A percentile compares a stretch with the other conserved stretches of the same genome.
Evolutionary conservation across 768 basidiomycete species (phyloP).

Genomic region (Solioccasus polychromus): DNA sequence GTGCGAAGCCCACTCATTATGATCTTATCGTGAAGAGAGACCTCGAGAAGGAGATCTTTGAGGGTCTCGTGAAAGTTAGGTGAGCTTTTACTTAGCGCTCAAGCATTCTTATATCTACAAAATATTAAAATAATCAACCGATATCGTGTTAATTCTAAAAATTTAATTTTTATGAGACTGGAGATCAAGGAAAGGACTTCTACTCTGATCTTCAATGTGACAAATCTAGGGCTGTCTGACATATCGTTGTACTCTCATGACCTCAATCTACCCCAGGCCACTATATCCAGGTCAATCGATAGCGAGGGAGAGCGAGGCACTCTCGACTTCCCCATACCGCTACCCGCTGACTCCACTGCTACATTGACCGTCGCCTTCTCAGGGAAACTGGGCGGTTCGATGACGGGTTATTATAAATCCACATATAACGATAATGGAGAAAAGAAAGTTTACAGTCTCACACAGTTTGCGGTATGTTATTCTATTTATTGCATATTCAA

Average conservation of each 20-base stretch:
- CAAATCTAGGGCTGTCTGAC: slow-evolving; percentile 54
- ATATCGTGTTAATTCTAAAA: no score
- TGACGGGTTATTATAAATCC: slow-evolving; percentile 85
- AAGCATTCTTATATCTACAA: no score
- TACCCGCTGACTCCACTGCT: slow-evolving; percentile 70
- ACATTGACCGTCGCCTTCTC: slow-evolving; percentile 67
- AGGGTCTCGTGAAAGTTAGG: slow-evolving; percentile 75
- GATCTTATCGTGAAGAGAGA: slow-evolving; percentile 79
- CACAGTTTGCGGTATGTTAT: slow-evolving; percentile 76
- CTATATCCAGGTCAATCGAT: slow-evolving; percentile 51
- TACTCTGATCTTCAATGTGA: slow-evolving; percentile 63
- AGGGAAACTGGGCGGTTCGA: slow-evolving; percentile 62
- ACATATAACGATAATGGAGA: slow-evolving; percentile 61
- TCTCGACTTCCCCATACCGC: slow-evolving; percentile 51
- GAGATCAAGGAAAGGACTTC: slow-evolving; percentile 61
- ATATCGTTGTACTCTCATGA: slow-evolving; percentile 56
- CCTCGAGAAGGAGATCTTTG: slow-evolving; percentile 70
- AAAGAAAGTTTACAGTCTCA: slow-evolving; percentile 70
- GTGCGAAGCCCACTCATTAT: slow-evolving; percentile 73
- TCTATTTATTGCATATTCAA: not conserved
- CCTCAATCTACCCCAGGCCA: slow-evolving; percentile 44
- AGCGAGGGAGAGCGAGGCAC: slow-evolving; percentile 63
- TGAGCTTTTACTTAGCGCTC: no score
- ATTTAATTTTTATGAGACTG: no score
- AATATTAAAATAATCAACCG: no score